Conservation (phyloP, 441 rosid genomes). For the Pelargonium australe region DNA sequence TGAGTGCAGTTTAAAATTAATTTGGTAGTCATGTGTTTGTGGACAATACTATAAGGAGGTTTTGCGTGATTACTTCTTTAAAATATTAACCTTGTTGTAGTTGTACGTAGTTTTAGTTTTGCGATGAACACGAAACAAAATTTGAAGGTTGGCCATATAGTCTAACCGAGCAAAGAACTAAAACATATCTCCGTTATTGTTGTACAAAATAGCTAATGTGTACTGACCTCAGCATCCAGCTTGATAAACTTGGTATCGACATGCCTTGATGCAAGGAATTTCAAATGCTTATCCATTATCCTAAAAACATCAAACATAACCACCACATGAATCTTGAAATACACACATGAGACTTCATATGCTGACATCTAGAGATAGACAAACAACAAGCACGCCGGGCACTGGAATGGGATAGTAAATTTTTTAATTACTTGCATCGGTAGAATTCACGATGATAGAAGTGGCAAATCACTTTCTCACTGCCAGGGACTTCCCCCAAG, state of each 20-base stretch:
- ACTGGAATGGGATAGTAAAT: too few species aligned
- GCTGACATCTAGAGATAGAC: too few species aligned
- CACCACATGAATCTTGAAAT: slow-evolving; percentile 5
- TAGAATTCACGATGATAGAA: slow-evolving; percentile 86
- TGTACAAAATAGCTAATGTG: not conserved
- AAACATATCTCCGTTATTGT: too few species aligned
- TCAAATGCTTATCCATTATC: slow-evolving; percentile 95
- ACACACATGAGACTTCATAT: not conserved
- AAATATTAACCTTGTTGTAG: too few species aligned
- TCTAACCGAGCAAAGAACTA: not conserved
- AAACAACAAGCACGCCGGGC: too few species aligned
- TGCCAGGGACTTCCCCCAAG: slow-evolving; percentile 87
- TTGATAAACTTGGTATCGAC: slow-evolving; percentile 75
- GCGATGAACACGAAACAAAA: not conserved
- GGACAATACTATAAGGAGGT: too few species aligned
- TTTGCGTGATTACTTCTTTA: too few species aligned
- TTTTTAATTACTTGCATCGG: slow-evolving; percentile 69
- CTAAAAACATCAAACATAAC: slow-evolving; percentile 28
- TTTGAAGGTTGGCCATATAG: not conserved
- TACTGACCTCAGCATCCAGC: slow-evolving; percentile 79
- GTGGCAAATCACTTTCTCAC: slow-evolving; percentile 77
- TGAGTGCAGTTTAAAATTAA: too few species aligned
- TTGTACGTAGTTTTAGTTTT: not conserved
- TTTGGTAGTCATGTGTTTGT: too few species aligned
- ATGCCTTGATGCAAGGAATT: slow-evolving; percentile 66